Evolutionary conservation across 2,329 filamentous ascomycete genomes (phyloP).

Genomic region (Diaporthe citri): DNA sequence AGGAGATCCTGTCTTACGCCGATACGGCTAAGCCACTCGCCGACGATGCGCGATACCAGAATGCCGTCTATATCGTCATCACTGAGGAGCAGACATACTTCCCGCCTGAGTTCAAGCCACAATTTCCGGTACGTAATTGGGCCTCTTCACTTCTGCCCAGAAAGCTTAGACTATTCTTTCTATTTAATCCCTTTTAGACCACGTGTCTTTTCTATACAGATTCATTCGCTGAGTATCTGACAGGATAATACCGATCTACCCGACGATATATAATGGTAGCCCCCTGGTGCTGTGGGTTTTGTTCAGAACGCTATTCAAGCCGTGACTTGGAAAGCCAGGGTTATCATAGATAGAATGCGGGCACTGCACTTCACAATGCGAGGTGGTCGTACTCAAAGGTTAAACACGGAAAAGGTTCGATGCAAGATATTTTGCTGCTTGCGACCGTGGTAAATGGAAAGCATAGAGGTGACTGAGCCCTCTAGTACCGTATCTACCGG

Average conservation of each 20-base stretch:
- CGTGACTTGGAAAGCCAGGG: too few species aligned
- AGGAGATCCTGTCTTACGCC: slow-evolving; percentile 15
- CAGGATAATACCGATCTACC: slow-evolving; percentile 14
- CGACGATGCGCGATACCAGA: slow-evolving; percentile 21
- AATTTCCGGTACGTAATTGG: neutral
- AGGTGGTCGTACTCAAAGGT: too few species aligned
- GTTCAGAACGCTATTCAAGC: too few species aligned
- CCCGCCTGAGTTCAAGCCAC: slow-evolving; percentile 7
- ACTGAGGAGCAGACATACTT: slow-evolving; percentile 5
- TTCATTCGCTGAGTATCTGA: neutral
- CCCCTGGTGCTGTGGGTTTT: too few species aligned
- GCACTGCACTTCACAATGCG: too few species aligned
- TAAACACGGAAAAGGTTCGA: too few species aligned
- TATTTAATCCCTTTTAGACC: neutral
- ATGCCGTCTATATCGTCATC: slow-evolving; percentile 25
- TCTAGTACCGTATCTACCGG: too few species aligned
- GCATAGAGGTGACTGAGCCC: too few species aligned
- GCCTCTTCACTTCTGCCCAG: neutral
- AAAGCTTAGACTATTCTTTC: neutral
- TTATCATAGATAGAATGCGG: too few species aligned
- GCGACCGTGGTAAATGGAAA: too few species aligned
- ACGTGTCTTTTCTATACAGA: neutral
- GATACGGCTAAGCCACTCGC: neutral
- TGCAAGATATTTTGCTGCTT: too few species aligned
- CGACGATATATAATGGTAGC: slow-evolving; percentile 5